phyloP scores from a whole-genome alignment of 768 basidiomycete species.

The Mycena vitilis region DNA sequence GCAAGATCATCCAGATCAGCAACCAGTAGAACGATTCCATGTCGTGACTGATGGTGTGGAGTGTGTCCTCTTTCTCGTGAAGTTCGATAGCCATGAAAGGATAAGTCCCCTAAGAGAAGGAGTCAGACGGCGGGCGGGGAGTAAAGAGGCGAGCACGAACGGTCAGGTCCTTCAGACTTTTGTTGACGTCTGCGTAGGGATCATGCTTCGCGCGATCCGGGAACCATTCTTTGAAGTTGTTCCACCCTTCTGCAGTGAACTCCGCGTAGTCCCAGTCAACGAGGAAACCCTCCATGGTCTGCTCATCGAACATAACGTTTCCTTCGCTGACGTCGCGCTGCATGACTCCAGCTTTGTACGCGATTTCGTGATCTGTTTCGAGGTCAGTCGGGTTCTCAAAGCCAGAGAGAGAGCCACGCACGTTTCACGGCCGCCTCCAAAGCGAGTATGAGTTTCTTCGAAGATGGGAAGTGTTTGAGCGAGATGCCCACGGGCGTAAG shows the following conservation, averaged over 20 bases:
- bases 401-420: neutral
- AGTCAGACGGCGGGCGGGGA: neutral
- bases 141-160: neutral
- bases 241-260: slow-evolving; percentile 1
- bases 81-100: slow-evolving; percentile 28
- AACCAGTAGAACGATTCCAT: slow-evolving; percentile 28
- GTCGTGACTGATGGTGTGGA: slow-evolving; percentile 5
- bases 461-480: slow-evolving; percentile 7
- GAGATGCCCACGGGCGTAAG: slow-evolving; percentile 25
- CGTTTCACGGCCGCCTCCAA: slow-evolving; percentile 4
- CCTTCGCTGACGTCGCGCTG: slow-evolving; percentile 33
- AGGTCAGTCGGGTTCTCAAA: neutral
- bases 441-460: slow-evolving; percentile 5
- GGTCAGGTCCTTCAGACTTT: slow-evolving; percentile 19
- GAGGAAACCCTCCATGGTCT: slow-evolving; percentile 12
- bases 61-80: neutral
- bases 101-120: slow-evolving; percentile 20
- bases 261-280: slow-evolving; percentile 31
- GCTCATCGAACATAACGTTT: slow-evolving; percentile 18
- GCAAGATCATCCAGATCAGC: slow-evolving; percentile 22
- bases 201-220: neutral
- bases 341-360: slow-evolving; percentile 20
- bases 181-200: neutral
- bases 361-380: slow-evolving; percentile 9
- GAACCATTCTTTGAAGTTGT: neutral